Evolutionary conservation across 192 early-diverging fungal genomes (phyloP), one percentile per base, ranked within the genome.

Genomic region (Lunasporangiospora selenospora): DNA sequence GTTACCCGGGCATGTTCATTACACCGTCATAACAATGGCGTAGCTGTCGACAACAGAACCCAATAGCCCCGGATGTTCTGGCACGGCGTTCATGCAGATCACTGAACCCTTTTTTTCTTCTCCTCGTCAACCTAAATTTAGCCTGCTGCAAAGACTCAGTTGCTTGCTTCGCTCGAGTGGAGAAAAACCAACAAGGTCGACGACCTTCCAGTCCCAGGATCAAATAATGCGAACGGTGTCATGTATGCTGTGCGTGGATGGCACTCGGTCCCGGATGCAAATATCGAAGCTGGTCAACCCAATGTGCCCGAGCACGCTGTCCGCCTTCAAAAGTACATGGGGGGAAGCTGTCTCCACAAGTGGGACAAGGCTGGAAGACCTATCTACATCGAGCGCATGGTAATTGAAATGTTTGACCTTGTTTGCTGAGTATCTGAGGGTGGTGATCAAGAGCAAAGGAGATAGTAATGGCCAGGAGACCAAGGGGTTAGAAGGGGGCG

Each of bases 351-450:
- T 79, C 79, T 88, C 54, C 97, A 98, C 81, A 95, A 95, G 58
- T 84, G 81, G 54, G 97, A 98, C 84, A 95, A 89, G 65, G 79
- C 87, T 29, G 97, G 95, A 18, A 85, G 92, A 54, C 93, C 94
- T 4, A 75, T 98, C 46, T 98, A 96, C 67, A 89, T 97, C 65
- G 97, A 98, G 81, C 87, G 88, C 32, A 79, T 95, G 46, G 94
- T 95, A 64, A 81, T 66, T 39, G 37, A 38, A n/a, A n/a, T n/a
- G n/a, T n/a, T n/a, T n/a, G n/a, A n/a, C n/a, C n/a, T n/a, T n/a
- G n/a, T n/a, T n/a, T n/a, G n/a, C n/a, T n/a, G n/a, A n/a, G n/a
- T n/a, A n/a, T n/a, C n/a, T n/a, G n/a, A n/a, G n/a, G n/a, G 15
- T 45, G 11, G 29, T 12, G 16, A 44, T 18, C 12, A 58, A 46